Evolutionary conservation across 768 basidiomycete genomes (phyloP), one percentile per base, ranked within the genome.

Genomic region (Dentipellis fragilis): DNA sequence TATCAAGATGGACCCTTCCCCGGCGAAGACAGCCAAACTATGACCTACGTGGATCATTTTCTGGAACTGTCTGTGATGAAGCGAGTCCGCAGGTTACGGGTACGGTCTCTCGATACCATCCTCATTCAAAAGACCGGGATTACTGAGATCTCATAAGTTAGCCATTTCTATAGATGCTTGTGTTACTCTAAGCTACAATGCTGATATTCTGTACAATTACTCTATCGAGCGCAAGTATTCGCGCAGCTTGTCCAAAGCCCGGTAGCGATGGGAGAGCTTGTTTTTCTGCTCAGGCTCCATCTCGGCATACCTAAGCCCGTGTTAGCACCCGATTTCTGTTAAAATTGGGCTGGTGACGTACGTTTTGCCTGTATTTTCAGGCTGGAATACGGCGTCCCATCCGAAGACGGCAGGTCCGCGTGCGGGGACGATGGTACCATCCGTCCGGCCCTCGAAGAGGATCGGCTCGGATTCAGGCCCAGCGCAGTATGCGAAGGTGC

Each of bases 401-500:
- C 95, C 95, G 65, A 97, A 97, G 11, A 78, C 69, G 29, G 75
- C 71, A 0, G 83, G 78, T 0, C 95, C 95, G 46, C 94, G 71
- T 1, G 94, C 78, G 22, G 83, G 82, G 2, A 99, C 95, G 58
- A 98, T 93, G n/a, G 69, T 77, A 2, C 95, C 95, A 22, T 91
- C 83, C 1, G 93, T 96, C 10, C 80, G 75, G 0, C 95, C 95
- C 64, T 96, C 94, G 55, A 89, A 89, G 9, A 89, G 68, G 49
- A 93, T 72, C 0, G 92, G 90, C 56, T 91, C 85, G 2, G 79
- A 69, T 4, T 79, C 81, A 71, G 93, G 92, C 0, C 93, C 92
- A 0, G 85, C 74, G 39, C 87, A 88, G 67, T 96, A 98, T 6
- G 94, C 95, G 63, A 98, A 98, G 1, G 96, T 98, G 71, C 95